Evolutionary conservation across 1,284 basidiomycete genomes (phyloP).

Genomic region (Puccinia coronata): DNA sequence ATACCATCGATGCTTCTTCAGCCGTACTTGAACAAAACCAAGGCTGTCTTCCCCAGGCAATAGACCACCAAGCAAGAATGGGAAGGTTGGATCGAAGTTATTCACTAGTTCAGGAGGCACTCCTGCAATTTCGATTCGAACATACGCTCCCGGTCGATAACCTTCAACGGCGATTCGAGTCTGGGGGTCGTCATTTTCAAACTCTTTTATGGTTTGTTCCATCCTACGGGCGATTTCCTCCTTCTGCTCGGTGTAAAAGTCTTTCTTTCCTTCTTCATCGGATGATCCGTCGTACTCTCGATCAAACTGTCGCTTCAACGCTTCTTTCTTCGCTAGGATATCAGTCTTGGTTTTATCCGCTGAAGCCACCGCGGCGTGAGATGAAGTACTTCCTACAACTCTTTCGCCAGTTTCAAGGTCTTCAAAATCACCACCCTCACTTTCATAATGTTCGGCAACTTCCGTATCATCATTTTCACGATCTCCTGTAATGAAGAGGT

Average conservation of each 20-base stretch:
- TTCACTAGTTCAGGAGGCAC: slow-evolving; percentile 91
- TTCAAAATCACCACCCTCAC: slow-evolving; percentile 62
- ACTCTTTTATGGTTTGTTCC: slow-evolving; percentile 81
- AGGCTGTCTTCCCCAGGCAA: slow-evolving; percentile 86
- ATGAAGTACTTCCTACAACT: slow-evolving; percentile 60
- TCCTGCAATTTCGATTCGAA: slow-evolving; percentile 80
- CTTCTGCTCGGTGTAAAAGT: slow-evolving; percentile 90
- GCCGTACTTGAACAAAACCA: slow-evolving; percentile 88
- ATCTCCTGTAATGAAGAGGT: slow-evolving; percentile 85
- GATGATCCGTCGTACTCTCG: slow-evolving; percentile 93
- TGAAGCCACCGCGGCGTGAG: slow-evolving; percentile 55
- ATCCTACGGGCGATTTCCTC: slow-evolving; percentile 85
- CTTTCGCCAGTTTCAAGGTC: slow-evolving; percentile 63
- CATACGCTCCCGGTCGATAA: slow-evolving; percentile 85
- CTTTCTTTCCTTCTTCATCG: slow-evolving; percentile 66
- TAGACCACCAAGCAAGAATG: slow-evolving; percentile 90
- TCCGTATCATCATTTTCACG: slow-evolving; percentile 56
- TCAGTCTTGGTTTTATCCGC: slow-evolving; percentile 54
- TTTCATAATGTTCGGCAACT: slow-evolving; percentile 61
- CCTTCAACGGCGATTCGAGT: slow-evolving; percentile 84
- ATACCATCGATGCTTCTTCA: slow-evolving; percentile 97
- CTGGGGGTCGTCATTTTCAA: slow-evolving; percentile 75
- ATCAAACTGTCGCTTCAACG: slow-evolving; percentile 90
- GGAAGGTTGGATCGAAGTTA: slow-evolving; percentile 86
- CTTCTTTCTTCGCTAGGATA: slow-evolving; percentile 83